Evolutionary conservation across 2,329 filamentous ascomycete species (phyloP), one percentile per base, ranked within the genome.

Genomic region (Cryphonectria carpinicola): DNA sequence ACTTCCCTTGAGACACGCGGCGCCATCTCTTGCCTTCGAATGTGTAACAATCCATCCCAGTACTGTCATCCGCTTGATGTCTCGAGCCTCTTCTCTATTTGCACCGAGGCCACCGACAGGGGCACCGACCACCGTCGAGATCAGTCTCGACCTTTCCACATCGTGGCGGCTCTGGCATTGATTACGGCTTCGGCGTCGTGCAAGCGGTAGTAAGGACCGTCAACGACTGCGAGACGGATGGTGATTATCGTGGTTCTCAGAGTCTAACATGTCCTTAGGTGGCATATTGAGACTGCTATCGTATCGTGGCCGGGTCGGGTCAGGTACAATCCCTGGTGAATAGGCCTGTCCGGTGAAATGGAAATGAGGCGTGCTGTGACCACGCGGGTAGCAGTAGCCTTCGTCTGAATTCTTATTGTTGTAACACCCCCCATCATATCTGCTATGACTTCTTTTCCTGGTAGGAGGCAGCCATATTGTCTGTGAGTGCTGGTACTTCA

Each of bases 71-170:
- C 17, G n/a, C 78, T 77, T 8, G 79, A 78, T 66, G 77, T 76
- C 74, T 85, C 83, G 14, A 85, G 76, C 62, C 79, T 79, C 73
- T 81, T 83, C 73, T 84, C 82, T 49, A 67, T 86, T 88, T 17
- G 86, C 86, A 5, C 85, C 86, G 13, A 89, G 80, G 4, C 86
- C 86, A 3, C 86, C 86, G 0, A 87, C 85, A 4, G 87, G 84
- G 1, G 86, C 87, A 2, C 87, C 86, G 4, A 88, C 80, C 13
- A 88, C 78, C 13, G 87, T 87, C 4, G 84, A 84, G 22, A 87
- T 76, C 66, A 84, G 77, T 67, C 79, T 78, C 66, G 79, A 78
- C 65, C 61, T 37, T 25, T 64, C 61, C 32, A 5, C 22, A 22
- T 79, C 78, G 46, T 78, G 75, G 41, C 77, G 74, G 28, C 79